Base-by-base conservation (phyloP, 1,284 basidiomycete species). In the Ceratobasidium sp. region DNA sequence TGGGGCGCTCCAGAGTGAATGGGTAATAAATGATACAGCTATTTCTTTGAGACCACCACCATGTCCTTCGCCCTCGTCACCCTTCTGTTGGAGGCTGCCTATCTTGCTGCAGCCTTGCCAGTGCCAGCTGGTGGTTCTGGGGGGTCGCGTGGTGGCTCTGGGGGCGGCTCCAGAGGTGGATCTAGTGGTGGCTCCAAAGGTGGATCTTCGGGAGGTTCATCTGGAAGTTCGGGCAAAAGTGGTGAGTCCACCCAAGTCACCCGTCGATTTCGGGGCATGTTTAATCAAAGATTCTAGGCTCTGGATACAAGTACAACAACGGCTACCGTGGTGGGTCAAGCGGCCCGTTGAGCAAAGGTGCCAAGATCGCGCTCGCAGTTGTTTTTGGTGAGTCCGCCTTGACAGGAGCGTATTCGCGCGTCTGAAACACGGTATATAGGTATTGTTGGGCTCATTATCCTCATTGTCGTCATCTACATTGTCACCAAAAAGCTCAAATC, bases 71-170 rank as follows among this genome's bases (percentile, higher is more conserved):
- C 49, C 21, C 33, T 40, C 38, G 14, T 69, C 16, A 16, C 56
- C 30, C 44, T 69, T n/a, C 11, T 59, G 42, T 36, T 59, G 40
- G 54, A 59, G 6, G 25, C 33, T 16, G 28, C 12, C 14, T 59
- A 25, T n/a, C 42, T 69, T 7, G 44, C 36, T 42, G 40, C 11
- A 58, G 66, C 54, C 8, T 40, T 59, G 40, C 66, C 66, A n/a
- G 40, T 59, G 40, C 66, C 66, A n/a, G 40, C 66, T 23, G 66
- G 66, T 9, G 66, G 66, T 18, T 69, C 54, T 5, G 66, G 66
- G 4, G 66, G 66, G 1, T 30, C 66, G 7, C 53, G 54, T 21
- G 54, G 66, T 25, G 66, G 66, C 21, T 58, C 53, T 11, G 38
- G 56, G 9, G 38, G 58, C 42, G 51, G 64, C n/a, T 67, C 46